Evolutionary conservation across 2,329 filamentous ascomycete species (phyloP), one percentile per base, ranked within the genome.

Genomic region (Chalara sp.): DNA sequence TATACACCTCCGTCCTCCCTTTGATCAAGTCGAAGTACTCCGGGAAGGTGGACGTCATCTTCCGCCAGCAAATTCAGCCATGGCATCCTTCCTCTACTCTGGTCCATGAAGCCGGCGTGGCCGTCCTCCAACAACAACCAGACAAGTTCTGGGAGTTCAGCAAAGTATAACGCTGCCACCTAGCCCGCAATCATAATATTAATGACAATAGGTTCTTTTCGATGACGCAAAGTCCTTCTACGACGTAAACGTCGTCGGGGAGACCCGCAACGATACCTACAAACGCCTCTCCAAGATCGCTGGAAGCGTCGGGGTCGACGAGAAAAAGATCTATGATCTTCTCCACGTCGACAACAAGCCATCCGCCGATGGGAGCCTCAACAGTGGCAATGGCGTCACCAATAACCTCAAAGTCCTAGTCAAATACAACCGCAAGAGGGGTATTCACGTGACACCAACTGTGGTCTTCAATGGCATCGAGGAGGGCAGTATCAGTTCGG

Each of bases 41-140:
- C 29, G 56, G 54, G 53, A 76, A 76, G 54, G 72, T 96, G 3
- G 78, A 87, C 61, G 75, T 95, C 60, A 80, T 97, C 63, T 88
- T 96, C 75, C 86, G 91, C 46, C 91, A 92, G 67, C 90, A 96
- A 67, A 81, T 96, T 63, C 90, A 96, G 72, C 89, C 90, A 11
- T 96, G 92, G 92, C 91, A 97, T 71, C 92, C 92, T 1, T 89
- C 86, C 21, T 90, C 83, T 40, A 90, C 86, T 6, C 76, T 90
- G 8, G 76, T 80, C 50, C 88, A 92, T 72, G 92, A 97, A 76
- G 87, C 90, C 32, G 91, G 76, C 4, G 79, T 89, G 32, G 92
- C 90, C 3, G 89, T 96, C 1, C 76, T 92, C 59, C 79, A 78
- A 47, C 68, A 89, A 6, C 73, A 81, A 2, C 85, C 87, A 0